Evolutionary conservation across 2,329 filamentous ascomycete genomes (phyloP).

Genomic region (Laburnicola sp.): DNA sequence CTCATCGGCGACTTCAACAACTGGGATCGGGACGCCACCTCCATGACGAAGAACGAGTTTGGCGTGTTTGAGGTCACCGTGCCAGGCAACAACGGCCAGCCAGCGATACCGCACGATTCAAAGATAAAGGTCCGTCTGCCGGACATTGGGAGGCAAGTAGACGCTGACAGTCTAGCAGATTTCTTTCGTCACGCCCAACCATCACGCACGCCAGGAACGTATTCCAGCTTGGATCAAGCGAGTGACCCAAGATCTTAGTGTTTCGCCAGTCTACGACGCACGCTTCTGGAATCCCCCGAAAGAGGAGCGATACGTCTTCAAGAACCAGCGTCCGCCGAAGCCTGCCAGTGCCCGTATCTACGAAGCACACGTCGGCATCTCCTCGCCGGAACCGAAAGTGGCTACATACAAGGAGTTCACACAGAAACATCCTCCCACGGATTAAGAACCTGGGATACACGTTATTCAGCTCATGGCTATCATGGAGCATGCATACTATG

Average conservation of each 20-base stretch:
- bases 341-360: constrained; percentile 88
- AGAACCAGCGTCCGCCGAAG: constrained; percentile 79
- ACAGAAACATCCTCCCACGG: constrained; percentile 81
- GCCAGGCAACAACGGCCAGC: constrained; percentile 71
- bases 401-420: constrained; percentile 98
- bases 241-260: constrained; percentile 86
- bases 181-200: constrained; percentile 75
- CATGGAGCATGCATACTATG: constrained; percentile 99
- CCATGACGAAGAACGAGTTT: constrained; percentile 83
- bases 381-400: constrained; percentile 83
- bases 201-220: constrained; percentile 77
- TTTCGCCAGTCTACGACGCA: constrained; percentile 92
- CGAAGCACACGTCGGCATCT: constrained; percentile 98
- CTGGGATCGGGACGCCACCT: constrained; percentile 81
- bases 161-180: constrained; percentile 59
- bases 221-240: constrained; percentile 97
- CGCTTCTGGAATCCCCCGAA: constrained; percentile 94
- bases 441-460: constrained; percentile 90
- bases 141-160: background rate
- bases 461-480: constrained; percentile 98
- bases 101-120: constrained; percentile 86
- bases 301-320: constrained; percentile 77
- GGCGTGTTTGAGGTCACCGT: constrained; percentile 85
- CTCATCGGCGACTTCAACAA: constrained; percentile 95
- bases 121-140: constrained; percentile 78